Evolutionary conservation across 2,329 filamentous ascomycete species (phyloP).

Genomic region (Venturia effusa): DNA sequence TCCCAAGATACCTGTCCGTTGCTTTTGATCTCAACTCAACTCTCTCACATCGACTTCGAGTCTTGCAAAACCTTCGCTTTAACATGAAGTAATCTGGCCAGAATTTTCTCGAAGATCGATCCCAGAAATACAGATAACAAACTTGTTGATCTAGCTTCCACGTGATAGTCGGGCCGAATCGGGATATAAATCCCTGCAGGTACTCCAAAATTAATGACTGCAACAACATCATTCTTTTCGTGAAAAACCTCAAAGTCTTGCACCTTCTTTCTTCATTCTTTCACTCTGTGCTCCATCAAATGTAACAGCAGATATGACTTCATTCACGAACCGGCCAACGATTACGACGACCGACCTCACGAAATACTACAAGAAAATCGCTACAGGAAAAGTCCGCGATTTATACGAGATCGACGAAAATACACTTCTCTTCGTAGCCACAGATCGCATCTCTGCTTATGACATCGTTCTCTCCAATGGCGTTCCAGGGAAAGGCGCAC

Average conservation of each 20-base stretch:
- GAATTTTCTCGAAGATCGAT: too few relatives aligned
- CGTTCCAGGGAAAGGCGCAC: constrained; percentile 54
- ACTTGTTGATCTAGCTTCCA: not conserved
- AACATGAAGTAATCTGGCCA: too few relatives aligned
- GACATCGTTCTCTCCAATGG: constrained; percentile 63
- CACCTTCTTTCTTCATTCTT: not conserved
- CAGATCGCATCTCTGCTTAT: constrained; percentile 89
- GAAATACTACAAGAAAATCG: constrained; percentile 8
- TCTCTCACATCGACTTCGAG: too few relatives aligned
- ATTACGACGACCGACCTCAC: constrained; percentile 9
- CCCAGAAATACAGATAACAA: too few relatives aligned
- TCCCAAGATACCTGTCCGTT: too few relatives aligned
- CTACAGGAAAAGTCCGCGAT: constrained; percentile 51
- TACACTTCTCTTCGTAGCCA: constrained; percentile 71
- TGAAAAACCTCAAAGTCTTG: not conserved
- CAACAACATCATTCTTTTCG: not conserved
- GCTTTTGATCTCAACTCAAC: too few relatives aligned
- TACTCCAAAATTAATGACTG: constrained; percentile 1
- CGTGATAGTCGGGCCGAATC: not conserved
- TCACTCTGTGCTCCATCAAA: not conserved
- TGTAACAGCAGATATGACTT: not conserved
- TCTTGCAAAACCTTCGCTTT: too few relatives aligned
- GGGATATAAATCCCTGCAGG: not conserved
- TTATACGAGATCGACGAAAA: constrained; percentile 61
- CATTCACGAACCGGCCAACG: not conserved